phyloP scores from a whole-genome alignment of 202 grass and related monocot genomes.

The Zoysia matrella region DNA sequence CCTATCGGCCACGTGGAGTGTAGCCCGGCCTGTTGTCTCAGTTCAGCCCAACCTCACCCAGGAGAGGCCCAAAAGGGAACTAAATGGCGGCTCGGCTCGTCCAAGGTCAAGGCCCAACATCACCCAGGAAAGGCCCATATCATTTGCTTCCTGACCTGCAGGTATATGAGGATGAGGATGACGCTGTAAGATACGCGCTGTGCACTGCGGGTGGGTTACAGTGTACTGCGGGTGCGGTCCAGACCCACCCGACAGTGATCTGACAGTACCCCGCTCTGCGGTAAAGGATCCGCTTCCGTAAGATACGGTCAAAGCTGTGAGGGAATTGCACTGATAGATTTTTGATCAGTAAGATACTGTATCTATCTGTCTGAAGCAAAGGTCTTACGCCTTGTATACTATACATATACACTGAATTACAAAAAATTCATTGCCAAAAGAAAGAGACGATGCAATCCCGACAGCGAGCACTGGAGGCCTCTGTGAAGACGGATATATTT shows the following conservation, averaged over 20 bases:
- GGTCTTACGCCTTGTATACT: slow-evolving; percentile 40
- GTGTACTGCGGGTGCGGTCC: too few relatives aligned
- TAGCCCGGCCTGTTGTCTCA: background rate
- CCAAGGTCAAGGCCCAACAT: too few relatives aligned
- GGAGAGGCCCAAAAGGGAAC: background rate
- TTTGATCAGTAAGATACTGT: slow-evolving; percentile 73
- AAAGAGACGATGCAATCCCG: background rate
- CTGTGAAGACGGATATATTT: slow-evolving; percentile 9
- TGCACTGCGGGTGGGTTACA: too few relatives aligned
- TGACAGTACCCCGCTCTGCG: too few relatives aligned
- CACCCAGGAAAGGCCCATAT: too few relatives aligned
- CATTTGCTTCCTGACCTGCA: slow-evolving; percentile 8
- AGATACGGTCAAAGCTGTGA: slow-evolving; percentile 72
- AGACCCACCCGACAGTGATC: too few relatives aligned
- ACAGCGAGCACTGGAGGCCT: background rate
- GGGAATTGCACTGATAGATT: slow-evolving; percentile 91
- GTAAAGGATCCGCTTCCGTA: too few relatives aligned
- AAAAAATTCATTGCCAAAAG: slow-evolving; percentile 26
- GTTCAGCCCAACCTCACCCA: background rate
- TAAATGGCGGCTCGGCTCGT: too few relatives aligned
- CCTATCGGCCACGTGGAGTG: too few relatives aligned
- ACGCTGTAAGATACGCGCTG: slow-evolving; percentile 66
- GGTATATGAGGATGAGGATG: slow-evolving; percentile 92
- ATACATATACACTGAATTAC: background rate
- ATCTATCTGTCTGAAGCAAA: slow-evolving; percentile 41